A percentile compares a stretch with the other conserved stretches of the same genome.
These are phyloP conservation scores for Fusarium pseudocircinatum DNA, from an alignment of 2,329 filamentous ascomycete species.

Conservation along the genomic window DNA sequence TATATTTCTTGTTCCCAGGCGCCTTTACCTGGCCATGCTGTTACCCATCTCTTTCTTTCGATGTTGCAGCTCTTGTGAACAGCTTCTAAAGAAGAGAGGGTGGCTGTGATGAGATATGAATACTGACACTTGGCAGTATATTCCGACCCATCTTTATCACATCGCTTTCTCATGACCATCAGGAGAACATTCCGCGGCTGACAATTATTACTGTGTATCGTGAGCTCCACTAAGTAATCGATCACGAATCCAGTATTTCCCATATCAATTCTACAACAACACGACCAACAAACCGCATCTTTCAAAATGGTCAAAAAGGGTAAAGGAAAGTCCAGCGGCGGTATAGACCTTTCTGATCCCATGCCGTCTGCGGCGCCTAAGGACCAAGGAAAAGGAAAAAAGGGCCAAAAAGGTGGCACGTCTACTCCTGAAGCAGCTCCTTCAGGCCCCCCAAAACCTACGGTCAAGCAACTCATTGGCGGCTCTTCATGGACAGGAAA, in stretches of 20 bases:
- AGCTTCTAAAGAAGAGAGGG: not conserved
- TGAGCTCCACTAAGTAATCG: constrained; percentile 30
- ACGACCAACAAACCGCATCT: not conserved
- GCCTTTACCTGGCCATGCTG: not conserved
- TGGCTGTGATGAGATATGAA: not conserved
- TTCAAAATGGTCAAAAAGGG: constrained; percentile 62
- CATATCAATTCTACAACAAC: constrained; percentile 17
- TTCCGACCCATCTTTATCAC: too few relatives aligned
- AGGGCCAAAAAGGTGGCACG: constrained; percentile 47
- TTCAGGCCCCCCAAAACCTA: constrained; percentile 65
- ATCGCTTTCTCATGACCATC: not conserved
- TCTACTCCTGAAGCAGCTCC: constrained; percentile 47
- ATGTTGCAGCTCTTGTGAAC: not conserved
- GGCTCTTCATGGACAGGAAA: constrained; percentile 98
- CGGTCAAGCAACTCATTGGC: constrained; percentile 84
- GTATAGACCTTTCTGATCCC: constrained; percentile 42
- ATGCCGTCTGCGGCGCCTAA: constrained; percentile 54
- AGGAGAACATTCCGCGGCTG: not conserved
- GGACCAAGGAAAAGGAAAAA: constrained; percentile 55
- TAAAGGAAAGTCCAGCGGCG: constrained; percentile 57
- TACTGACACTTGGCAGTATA: not conserved
- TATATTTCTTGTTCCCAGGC: not conserved
- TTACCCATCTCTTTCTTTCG: not conserved
- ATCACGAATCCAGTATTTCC: constrained; percentile 5
- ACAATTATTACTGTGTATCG: constrained; percentile 2